Base-by-base conservation (phyloP, 2,329 filamentous ascomycete genomes). In the Curvularia hawaiiensis region DNA sequence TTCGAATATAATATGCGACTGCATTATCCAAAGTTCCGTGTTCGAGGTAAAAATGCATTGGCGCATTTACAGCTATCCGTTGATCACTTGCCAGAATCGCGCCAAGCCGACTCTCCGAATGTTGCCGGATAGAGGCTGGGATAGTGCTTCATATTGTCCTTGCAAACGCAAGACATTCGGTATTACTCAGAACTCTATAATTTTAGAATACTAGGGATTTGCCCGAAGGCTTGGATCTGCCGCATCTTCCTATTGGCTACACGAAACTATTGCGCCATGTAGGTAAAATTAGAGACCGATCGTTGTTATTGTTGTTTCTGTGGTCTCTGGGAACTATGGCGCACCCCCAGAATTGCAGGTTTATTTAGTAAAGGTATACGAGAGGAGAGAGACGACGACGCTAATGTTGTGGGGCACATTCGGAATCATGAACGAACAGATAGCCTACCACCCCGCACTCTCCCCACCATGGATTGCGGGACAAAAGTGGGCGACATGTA, bases 401-500 rank as follows among this genome's bases (percentile, higher is more conserved):
- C 22, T n/a, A 12, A 6, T 18, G 24, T 28, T 9, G 41, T 28
- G 41, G 41, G 41, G 41, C 22, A 7, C 20, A 31, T n/a, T 54
- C 26, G 40, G 46, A 35, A 35, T 28, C 26, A 44, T 7, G 41
- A 48, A 51, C 33, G 48, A 53, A 50, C 22, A 24, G 41, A 35
- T 35, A n/a, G 33, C 33, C 30, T 20, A 50, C 10, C 52, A 56
- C 62, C 60, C 62, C 60, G 55, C 62, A 61, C 55, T 47, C 16
- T 52, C 54, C 20, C 54, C 38, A 28, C 33, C 46, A 35, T 39
- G 43, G 11, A 49, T 49, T 39, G 50, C 62, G 61, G 62, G 53
- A 59, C 33, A 52, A 58, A 58, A 59, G 41, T 26, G 60, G 61
- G 62, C 60, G 50, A 53, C 50, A 31, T 46, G 38, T 40, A 48